A percentile compares a stretch with the other conserved stretches of the same genome.
phyloP scores from a whole-genome alignment of 768 basidiomycete species.

The Tricholoma hemisulphureum region DNA sequence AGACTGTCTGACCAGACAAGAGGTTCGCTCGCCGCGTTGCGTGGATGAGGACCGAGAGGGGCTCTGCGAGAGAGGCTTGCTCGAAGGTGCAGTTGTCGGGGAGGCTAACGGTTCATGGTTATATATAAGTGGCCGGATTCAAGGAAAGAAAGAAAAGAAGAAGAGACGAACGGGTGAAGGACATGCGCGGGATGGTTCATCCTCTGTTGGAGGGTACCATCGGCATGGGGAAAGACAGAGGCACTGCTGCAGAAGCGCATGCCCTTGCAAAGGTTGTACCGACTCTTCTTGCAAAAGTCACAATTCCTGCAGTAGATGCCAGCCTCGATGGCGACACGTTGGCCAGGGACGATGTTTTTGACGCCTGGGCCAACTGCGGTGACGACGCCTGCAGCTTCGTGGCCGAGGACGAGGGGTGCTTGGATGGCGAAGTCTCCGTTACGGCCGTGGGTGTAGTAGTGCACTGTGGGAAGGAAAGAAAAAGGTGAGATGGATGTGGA shows the following conservation, averaged over 20 bases:
- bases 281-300: conserved; percentile 64
- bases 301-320: conserved; percentile 86
- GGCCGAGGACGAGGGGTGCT: conserved; percentile 86
- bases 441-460: conserved; percentile 85
- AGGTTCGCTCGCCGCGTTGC: conserved; percentile 48
- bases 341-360: conserved; percentile 62
- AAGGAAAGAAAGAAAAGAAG: conserved; percentile 6
- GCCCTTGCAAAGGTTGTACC: conserved; percentile 90
- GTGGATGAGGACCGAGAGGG: conserved; percentile 85
- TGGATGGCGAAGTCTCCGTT: conserved; percentile 92
- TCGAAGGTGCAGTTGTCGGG: conserved; percentile 77
- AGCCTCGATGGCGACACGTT: conserved; percentile 91
- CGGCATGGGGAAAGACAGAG: conserved; percentile 88
- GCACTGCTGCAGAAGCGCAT: conserved; percentile 91
- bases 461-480: conserved; percentile 50
- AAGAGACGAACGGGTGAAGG: conserved; percentile 74
- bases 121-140: neutral
- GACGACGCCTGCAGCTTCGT: conserved; percentile 88
- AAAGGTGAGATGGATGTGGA: conserved; percentile 2
- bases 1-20: conserved; percentile 61
- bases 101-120: conserved; percentile 43
- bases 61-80: conserved; percentile 87
- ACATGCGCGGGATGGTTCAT: conserved; percentile 89
- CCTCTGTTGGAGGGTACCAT: conserved; percentile 83
- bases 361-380: conserved; percentile 79